Base-by-base conservation (phyloP, 345 rosid species). In the Populus nigra region DNA sequence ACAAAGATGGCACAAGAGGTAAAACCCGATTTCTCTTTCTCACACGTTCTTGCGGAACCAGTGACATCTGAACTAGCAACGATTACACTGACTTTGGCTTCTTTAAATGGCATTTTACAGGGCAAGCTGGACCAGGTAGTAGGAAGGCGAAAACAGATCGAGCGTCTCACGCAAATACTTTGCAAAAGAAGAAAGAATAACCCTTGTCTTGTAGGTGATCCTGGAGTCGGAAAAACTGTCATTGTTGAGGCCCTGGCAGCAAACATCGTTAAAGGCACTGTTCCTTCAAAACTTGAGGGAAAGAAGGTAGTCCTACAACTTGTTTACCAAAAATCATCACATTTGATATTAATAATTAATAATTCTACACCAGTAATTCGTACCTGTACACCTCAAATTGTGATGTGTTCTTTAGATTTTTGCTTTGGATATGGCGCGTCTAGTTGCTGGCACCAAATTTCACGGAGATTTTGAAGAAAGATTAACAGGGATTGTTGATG, bases 391-490 rank as follows among this genome's bases (percentile, higher is more conserved):
- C 8, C 47, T 43, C 47, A 43, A 43, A 43, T 10, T 11, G 47
- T 11, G 47, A 1, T 43, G 69, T 22, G 53, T 31, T 8, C 35
- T 76, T 65, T 81, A 93, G 99, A 97, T 96, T 65, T 93, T 94
- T 77, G 91, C 97, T 68, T 92, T 96, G 77, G 99, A 96, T 85
- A 96, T 96, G 98, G 99, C 98, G 80, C 97, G 94, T 84, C 89
- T 96, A 53, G 95, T 94, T 80, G 99, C 99, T 83, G 99, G 98
- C 71, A 94, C 99, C 0, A 96, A 94, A 74, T 94, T 92, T 55
- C 96, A 97, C 78, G 98, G 97, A 78, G 98, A 92, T 78, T 96
- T 96, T 71, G 99, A 94, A 81, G 99, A 96, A 84, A 88, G 99
- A 81, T 77, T 96, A 80, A 96, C 94, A 91, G 94, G 94, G 85